Evolutionary conservation across 441 rosid genomes (phyloP).

Genomic region (Jatropha podagrica): DNA sequence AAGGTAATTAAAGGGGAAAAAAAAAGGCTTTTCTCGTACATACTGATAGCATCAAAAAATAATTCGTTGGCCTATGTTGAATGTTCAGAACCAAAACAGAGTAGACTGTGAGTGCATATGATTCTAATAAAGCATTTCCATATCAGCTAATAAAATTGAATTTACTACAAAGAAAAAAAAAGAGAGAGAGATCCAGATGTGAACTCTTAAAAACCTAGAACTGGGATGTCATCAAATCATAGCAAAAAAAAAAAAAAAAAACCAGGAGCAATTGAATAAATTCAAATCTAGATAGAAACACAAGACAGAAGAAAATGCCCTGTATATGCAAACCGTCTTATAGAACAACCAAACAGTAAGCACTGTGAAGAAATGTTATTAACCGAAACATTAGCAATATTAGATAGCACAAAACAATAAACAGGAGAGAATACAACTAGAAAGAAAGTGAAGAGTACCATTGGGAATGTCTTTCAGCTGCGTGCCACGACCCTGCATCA

Average conservation of each 20-base stretch:
- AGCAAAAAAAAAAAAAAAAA: not conserved
- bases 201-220: not conserved
- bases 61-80: not conserved
- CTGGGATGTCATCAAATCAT: not conserved
- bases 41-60: not conserved
- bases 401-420: not conserved
- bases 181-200: not conserved
- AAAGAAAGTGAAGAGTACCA: constrained; percentile 39
- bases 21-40: not conserved
- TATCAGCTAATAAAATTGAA: not conserved
- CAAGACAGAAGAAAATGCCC: too few species aligned
- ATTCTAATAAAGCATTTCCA: not conserved
- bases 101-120: not conserved
- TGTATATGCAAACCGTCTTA: not conserved
- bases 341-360: not conserved
- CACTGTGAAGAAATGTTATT: not conserved
- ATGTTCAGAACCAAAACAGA: not conserved
- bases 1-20: not conserved
- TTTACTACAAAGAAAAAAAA: not conserved
- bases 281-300: not conserved
- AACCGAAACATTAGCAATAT: not conserved
- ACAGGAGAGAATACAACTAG: not conserved
- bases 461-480: constrained; percentile 92
- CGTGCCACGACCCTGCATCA: constrained; percentile 77
- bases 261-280: not conserved